Conservation (phyloP, 768 basidiomycete species). For the Podaxis sp. region DNA sequence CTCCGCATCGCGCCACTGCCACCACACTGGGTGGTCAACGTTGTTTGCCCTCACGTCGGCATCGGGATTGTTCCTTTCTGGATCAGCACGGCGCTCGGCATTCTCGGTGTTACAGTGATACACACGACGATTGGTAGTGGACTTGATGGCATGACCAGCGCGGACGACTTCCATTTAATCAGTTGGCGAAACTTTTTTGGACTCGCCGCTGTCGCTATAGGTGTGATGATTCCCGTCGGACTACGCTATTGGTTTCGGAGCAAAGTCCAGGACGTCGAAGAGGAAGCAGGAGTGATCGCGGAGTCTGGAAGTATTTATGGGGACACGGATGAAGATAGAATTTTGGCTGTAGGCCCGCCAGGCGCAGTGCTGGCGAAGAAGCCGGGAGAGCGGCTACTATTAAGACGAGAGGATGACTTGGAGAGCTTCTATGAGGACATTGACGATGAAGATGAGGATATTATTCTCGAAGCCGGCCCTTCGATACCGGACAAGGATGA, state of each 20-base stretch:
- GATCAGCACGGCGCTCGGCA: slow-evolving; percentile 86
- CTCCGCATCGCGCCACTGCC: slow-evolving; percentile 92
- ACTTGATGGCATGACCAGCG: slow-evolving; percentile 92
- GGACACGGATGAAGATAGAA: slow-evolving; percentile 38
- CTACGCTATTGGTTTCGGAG: slow-evolving; percentile 80
- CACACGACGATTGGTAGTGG: slow-evolving; percentile 94
- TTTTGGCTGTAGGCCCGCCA: slow-evolving; percentile 59
- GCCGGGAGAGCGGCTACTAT: slow-evolving; percentile 24
- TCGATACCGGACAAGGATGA: slow-evolving; percentile 8
- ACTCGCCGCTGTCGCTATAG: slow-evolving; percentile 80
- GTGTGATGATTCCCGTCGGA: slow-evolving; percentile 92
- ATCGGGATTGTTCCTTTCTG: slow-evolving; percentile 87
- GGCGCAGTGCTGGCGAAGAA: slow-evolving; percentile 42
- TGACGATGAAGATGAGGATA: slow-evolving; percentile 60
- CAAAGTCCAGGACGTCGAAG: slow-evolving; percentile 48
- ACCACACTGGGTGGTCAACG: slow-evolving; percentile 95
- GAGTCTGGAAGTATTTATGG: slow-evolving; percentile 28
- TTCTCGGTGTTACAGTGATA: slow-evolving; percentile 89
- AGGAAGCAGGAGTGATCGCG: slow-evolving; percentile 26
- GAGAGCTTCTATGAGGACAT: slow-evolving; percentile 31
- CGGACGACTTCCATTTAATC: slow-evolving; percentile 91
- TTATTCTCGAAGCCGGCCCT: slow-evolving; percentile 77
- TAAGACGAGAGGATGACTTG: slow-evolving; percentile 36
- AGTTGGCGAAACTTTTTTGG: slow-evolving; percentile 90
- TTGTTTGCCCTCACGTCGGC: slow-evolving; percentile 89